Percentiles rank a stretch among this genome's conserved stretches.
These are phyloP conservation scores for Hanseniaspora guilliermondii DNA, from an alignment of 805 yeast genomes.

Conservation along the genomic window DNA sequence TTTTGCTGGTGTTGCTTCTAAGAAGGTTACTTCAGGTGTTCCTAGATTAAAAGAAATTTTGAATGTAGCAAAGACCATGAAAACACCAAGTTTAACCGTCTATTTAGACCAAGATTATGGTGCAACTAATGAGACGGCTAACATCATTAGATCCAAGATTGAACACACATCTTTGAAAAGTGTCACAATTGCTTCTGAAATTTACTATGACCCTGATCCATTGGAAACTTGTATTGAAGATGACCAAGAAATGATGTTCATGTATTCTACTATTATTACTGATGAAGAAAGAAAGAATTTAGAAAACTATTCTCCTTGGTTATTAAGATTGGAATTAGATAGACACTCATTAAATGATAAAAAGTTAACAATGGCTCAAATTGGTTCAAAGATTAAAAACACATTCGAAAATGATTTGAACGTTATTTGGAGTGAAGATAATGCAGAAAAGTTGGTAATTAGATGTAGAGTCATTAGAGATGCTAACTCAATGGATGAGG, in stretches of 20 bases:
- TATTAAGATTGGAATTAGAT: slow-evolving; percentile 87
- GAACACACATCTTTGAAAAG: slow-evolving; percentile 91
- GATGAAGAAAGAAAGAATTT: slow-evolving; percentile 90
- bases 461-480: slow-evolving; percentile 98
- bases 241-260: slow-evolving; percentile 93
- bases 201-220: slow-evolving; percentile 96
- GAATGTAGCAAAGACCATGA: slow-evolving; percentile 95
- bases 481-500: slow-evolving; percentile 85
- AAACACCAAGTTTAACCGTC: slow-evolving; percentile 98
- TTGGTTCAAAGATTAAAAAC: slow-evolving; percentile 86
- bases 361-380: slow-evolving; percentile 95
- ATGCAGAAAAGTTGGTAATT: slow-evolving; percentile 87
- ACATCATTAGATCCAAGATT: slow-evolving; percentile 88
- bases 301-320: slow-evolving; percentile 96
- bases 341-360: slow-evolving; percentile 98
- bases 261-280: slow-evolving; percentile 94
- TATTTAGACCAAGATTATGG: slow-evolving; percentile 72
- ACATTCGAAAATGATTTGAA: slow-evolving; percentile 90
- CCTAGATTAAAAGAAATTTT: slow-evolving; percentile 96
- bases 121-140: slow-evolving; percentile 83
- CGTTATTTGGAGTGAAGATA: slow-evolving; percentile 98
- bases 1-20: slow-evolving; percentile 94
- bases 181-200: slow-evolving; percentile 95
- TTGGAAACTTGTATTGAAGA: slow-evolving; percentile 92
- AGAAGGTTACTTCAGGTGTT: slow-evolving; percentile 92